Conservation (phyloP, 345 rosid species). For the Lumnitzera littorea region DNA sequence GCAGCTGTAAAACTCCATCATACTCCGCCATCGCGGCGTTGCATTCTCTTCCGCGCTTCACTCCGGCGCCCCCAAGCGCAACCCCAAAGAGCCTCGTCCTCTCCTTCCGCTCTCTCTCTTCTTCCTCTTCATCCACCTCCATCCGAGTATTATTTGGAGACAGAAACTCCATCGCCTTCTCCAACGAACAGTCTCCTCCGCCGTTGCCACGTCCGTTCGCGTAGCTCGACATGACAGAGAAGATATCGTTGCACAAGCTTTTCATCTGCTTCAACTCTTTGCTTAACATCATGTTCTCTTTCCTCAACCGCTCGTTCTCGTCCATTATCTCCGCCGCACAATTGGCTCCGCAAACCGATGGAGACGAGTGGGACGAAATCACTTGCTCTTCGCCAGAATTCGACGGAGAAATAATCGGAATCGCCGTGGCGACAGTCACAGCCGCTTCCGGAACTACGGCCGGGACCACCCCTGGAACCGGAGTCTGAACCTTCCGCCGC, state of each 20-base stretch:
- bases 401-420: slow-evolving; percentile 43
- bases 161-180: not conserved
- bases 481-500: slow-evolving; percentile 49
- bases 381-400: slow-evolving; percentile 54
- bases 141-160: no score
- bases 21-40: slow-evolving; percentile 14
- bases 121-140: slow-evolving; percentile 7
- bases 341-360: slow-evolving; percentile 19
- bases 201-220: slow-evolving; percentile 4
- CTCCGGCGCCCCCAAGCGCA: slow-evolving; percentile 25
- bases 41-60: slow-evolving; percentile 45
- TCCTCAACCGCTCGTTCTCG: slow-evolving; percentile 74
- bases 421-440: slow-evolving; percentile 13
- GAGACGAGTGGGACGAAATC: slow-evolving; percentile 48
- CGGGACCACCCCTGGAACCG: slow-evolving; percentile 4
- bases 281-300: slow-evolving; percentile 50
- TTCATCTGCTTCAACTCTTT: slow-evolving; percentile 66
- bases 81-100: slow-evolving; percentile 66
- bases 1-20: slow-evolving; percentile 16
- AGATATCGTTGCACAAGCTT: slow-evolving; percentile 50
- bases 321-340: slow-evolving; percentile 45
- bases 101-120: slow-evolving; percentile 13
- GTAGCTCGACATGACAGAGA: slow-evolving; percentile 43
- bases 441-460: slow-evolving; percentile 7
- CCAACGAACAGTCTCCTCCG: not conserved